Percentiles rank a stretch among this genome's conserved stretches.
Evolutionary conservation across 2,329 filamentous ascomycete species (phyloP).

Genomic region (Neonectria magnoliae): DNA sequence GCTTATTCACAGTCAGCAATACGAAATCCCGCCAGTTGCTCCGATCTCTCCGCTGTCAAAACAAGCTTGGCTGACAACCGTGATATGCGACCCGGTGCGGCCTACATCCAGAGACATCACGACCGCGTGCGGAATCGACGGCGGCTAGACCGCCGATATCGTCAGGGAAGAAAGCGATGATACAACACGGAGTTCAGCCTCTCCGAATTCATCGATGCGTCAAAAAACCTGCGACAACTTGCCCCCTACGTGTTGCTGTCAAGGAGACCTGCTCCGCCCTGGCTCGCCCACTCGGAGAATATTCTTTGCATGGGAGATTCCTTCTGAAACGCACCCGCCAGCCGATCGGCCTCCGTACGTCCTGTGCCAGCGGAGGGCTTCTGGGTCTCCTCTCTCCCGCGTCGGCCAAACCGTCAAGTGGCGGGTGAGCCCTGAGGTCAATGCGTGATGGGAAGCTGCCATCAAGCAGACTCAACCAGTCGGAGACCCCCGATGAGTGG

Average conservation of each 20-base stretch:
- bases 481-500: slow-evolving; percentile 30
- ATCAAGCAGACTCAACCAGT: slow-evolving; percentile 24
- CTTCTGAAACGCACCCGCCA: slow-evolving; percentile 31
- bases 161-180: slow-evolving; percentile 1
- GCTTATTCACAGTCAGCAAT: neutral
- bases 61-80: slow-evolving; percentile 3
- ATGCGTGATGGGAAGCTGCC: slow-evolving; percentile 25
- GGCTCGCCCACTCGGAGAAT: slow-evolving; percentile 26
- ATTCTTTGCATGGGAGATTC: slow-evolving; percentile 19
- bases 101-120: neutral
- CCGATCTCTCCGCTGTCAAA: slow-evolving; percentile 2
- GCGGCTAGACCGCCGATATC: neutral
- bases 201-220: slow-evolving; percentile 10
- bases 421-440: slow-evolving; percentile 19
- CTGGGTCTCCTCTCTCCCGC: neutral
- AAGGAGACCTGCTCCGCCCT: neutral
- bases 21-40: slow-evolving; percentile 2
- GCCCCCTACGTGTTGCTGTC: neutral
- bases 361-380: neutral
- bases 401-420: slow-evolving; percentile 21
- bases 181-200: neutral
- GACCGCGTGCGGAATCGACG: neutral
- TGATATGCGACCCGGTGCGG: neutral
- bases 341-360: slow-evolving; percentile 17
- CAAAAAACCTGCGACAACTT: slow-evolving; percentile 17